Base-by-base conservation (phyloP, 495 filamentous ascomycete genomes). In the Mytilinidion resinicola region DNA sequence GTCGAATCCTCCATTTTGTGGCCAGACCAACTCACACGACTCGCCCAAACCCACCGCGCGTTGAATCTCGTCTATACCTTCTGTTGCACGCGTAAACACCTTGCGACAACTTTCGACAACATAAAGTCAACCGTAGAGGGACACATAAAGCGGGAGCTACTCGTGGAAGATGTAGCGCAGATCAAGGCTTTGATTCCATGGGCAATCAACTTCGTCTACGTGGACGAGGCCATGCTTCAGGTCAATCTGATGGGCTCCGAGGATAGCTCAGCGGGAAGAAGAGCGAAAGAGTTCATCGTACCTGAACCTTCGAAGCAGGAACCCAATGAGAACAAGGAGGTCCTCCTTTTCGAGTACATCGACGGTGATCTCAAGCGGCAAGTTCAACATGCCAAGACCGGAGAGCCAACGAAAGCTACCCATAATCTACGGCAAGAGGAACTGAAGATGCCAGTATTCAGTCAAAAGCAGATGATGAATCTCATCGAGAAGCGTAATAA, bases 21-120 rank as follows among this genome's bases (percentile, higher is more conserved):
- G 90, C 92, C 93, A 0, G 77, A 80, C 0, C 73, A 77, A 53
- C 88, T 97, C 70, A 84, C 81, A 43, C 73, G 76, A 39, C 80
- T 98, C 8, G 82, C 85, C 6, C 84, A 88, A 66, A 88, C 84
- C 0, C 87, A 96, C 68, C 80, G 85, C 53, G 91, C 95, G 7
- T 72, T 98, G 55, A 97, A 96, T 65, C 72, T 96, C 4, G 90
- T 96, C 7, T 95, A 89, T 66, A 97, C 93, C 0, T 97, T 98
- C 72, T 91, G 88, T 71, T 92, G 84, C 67, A 91, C 92, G 8
- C 85, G 95, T 9, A 95, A 95, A 68, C 89, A 96, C 59, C 76
- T 97, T 8, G 85, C 85, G 0, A 96, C 93, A 0, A 96, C 95
- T 0, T 91, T 96, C 65, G 85, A 91, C 20, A 96, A 84, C 41